Conservation (phyloP, 2,329 filamentous ascomycete species). For the Diatrype stigma region DNA sequence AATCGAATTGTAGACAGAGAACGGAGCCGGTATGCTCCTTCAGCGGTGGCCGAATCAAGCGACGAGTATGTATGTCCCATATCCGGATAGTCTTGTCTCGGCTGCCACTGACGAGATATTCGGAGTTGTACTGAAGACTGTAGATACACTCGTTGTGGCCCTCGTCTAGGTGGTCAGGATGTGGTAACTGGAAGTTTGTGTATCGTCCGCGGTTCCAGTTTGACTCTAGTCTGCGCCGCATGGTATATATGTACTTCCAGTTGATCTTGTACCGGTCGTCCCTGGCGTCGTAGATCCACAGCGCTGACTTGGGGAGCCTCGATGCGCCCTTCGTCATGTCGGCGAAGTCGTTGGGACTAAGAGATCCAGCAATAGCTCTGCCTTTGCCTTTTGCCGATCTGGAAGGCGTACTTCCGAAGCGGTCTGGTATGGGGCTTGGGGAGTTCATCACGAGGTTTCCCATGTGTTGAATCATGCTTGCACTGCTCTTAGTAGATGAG, state of each 20-base stretch:
- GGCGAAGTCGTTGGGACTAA: constrained; percentile 5
- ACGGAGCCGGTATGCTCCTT: constrained; percentile 80
- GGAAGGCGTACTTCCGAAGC: constrained; percentile 17
- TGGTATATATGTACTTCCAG: constrained; percentile 90
- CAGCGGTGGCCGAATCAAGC: constrained; percentile 71
- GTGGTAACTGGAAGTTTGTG: constrained; percentile 84
- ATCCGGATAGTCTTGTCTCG: constrained; percentile 82
- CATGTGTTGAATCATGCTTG: constrained; percentile 23
- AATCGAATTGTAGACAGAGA: constrained; percentile 91
- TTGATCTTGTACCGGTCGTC: constrained; percentile 63
- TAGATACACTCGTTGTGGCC: constrained; percentile 93
- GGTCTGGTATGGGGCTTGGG: constrained; percentile 26
- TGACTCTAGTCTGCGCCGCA: constrained; percentile 76
- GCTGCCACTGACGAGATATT: constrained; percentile 89
- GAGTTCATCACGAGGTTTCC: constrained; percentile 32
- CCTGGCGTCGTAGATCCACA: constrained; percentile 47
- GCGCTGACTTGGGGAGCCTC: constrained; percentile 38
- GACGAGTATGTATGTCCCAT: constrained; percentile 81
- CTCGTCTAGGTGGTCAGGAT: constrained; percentile 74
- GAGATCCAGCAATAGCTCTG: constrained; percentile 25
- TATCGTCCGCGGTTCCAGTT: constrained; percentile 87
- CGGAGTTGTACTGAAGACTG: constrained; percentile 81
- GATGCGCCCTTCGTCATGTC: constrained; percentile 8
- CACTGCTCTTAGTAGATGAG: constrained; percentile 23
- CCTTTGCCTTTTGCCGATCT: constrained; percentile 31